Conservation (phyloP, 1,284 basidiomycete genomes). For the Fomitiporia mediterranea region DNA sequence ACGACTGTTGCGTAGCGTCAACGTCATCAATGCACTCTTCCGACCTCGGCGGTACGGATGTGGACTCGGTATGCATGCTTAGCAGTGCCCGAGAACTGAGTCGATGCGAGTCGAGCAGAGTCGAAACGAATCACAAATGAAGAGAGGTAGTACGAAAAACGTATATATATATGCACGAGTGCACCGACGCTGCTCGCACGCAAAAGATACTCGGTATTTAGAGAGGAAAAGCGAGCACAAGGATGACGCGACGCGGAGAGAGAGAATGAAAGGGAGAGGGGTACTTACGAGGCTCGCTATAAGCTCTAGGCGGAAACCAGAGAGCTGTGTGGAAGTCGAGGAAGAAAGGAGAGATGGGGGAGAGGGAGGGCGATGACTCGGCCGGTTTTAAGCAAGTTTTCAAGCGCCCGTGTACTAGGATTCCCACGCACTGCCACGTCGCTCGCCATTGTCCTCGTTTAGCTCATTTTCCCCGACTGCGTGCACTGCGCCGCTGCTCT, state of each 20-base stretch:
- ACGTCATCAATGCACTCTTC: conserved; percentile 24
- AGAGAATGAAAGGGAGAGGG: conserved; percentile 3
- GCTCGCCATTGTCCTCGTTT: not conserved
- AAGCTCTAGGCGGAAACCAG: conserved; percentile 6
- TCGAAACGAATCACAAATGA: not conserved
- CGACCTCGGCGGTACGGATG: conserved; percentile 21
- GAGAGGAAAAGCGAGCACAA: conserved; percentile 4
- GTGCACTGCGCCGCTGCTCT: conserved; percentile 12
- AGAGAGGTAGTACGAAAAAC: no score
- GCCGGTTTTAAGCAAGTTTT: conserved; percentile 24
- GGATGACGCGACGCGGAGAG: conserved; percentile 16
- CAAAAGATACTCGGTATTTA: not conserved
- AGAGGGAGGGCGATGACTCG: conserved; percentile 22
- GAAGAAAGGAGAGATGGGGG: conserved; percentile 19
- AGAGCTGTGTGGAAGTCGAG: conserved; percentile 20
- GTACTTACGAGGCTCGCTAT: conserved; percentile 21
- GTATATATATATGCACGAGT: not conserved
- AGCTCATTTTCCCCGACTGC: not conserved
- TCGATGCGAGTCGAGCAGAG: not conserved
- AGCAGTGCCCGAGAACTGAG: conserved; percentile 2
- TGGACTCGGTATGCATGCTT: not conserved
- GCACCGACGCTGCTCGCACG: not conserved
- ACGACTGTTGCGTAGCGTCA: conserved; percentile 28
- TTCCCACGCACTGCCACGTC: conserved; percentile 12
- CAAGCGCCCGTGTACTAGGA: conserved; percentile 18